phyloP scores from a whole-genome alignment of 306 rosid species.

The Rosa lucieae region DNA sequence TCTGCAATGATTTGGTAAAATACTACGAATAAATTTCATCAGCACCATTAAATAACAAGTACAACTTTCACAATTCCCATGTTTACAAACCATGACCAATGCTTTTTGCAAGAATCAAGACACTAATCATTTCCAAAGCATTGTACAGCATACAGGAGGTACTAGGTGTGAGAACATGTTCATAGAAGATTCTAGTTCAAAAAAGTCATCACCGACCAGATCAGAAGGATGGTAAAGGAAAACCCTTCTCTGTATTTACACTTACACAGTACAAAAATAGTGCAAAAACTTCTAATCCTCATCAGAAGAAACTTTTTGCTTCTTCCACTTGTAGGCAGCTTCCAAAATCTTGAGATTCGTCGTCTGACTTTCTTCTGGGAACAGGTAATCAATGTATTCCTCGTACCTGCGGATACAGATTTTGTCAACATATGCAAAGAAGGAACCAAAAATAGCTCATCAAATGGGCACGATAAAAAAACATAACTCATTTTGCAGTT shows the following conservation, averaged over 20 bases:
- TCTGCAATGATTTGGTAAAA: neutral
- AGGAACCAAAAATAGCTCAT: neutral
- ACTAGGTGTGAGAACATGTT: neutral
- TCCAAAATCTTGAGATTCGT: slow-evolving; percentile 88
- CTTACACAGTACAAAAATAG: neutral
- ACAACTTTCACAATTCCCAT: neutral
- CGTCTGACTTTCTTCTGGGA: slow-evolving; percentile 85
- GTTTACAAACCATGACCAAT: neutral
- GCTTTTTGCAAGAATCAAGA: neutral
- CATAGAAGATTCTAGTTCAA: neutral
- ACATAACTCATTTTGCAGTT: neutral
- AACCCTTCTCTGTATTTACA: slow-evolving; percentile 13
- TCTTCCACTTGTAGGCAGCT: slow-evolving; percentile 98
- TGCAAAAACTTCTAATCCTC: slow-evolving; percentile 37
- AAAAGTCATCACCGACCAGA: neutral
- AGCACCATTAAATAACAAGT: neutral
- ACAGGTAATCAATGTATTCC: slow-evolving; percentile 73
- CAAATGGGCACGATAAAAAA: neutral
- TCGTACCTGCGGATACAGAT: slow-evolving; percentile 61
- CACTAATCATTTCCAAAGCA: neutral
- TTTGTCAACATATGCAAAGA: slow-evolving; percentile 21
- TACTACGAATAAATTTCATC: neutral
- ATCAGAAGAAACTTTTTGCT: slow-evolving; percentile 55
- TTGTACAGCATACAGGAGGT: neutral
- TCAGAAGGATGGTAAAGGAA: slow-evolving; percentile 9